Evolutionary conservation across 2,329 filamentous ascomycete genomes (phyloP).

Genomic region (Dothistroma septosporum): DNA sequence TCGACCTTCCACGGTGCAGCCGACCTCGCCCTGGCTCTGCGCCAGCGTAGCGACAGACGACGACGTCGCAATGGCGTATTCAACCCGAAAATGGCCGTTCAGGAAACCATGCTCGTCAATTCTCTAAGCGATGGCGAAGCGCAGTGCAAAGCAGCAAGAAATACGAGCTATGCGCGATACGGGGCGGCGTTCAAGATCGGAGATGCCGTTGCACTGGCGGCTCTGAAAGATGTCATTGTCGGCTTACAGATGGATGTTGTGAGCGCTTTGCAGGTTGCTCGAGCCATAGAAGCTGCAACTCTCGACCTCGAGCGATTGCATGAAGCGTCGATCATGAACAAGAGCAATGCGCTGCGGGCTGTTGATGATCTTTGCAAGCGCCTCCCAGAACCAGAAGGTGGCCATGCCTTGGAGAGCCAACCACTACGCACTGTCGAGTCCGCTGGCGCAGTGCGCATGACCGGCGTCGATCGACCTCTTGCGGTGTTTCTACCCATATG

Average conservation of each 20-base stretch:
- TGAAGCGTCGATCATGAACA: slow-evolving; percentile 30
- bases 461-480: not conserved
- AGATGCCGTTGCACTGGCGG: slow-evolving; percentile 34
- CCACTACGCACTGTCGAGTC: not conserved
- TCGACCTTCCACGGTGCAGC: slow-evolving; percentile 42
- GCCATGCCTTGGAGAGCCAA: not conserved
- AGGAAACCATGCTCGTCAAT: slow-evolving; percentile 38
- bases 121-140: slow-evolving; percentile 38
- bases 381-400: not conserved
- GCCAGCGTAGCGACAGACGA: slow-evolving; percentile 23
- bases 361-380: slow-evolving; percentile 31
- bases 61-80: slow-evolving; percentile 13
- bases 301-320: slow-evolving; percentile 37
- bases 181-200: slow-evolving; percentile 37
- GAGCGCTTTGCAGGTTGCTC: slow-evolving; percentile 37
- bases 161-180: slow-evolving; percentile 34
- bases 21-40: slow-evolving; percentile 37
- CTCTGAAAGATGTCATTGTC: slow-evolving; percentile 35
- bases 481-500: not conserved
- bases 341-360: slow-evolving; percentile 22
- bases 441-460: not conserved
- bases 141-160: slow-evolving; percentile 34
- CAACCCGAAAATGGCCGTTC: slow-evolving; percentile 31
- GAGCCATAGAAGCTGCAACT: slow-evolving; percentile 32
- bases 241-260: slow-evolving; percentile 42